A percentile compares a stretch with the other conserved stretches of the same genome.
phyloP scores from a whole-genome alignment of 148 eudicot species.

The Rhododendron mucronatum region DNA sequence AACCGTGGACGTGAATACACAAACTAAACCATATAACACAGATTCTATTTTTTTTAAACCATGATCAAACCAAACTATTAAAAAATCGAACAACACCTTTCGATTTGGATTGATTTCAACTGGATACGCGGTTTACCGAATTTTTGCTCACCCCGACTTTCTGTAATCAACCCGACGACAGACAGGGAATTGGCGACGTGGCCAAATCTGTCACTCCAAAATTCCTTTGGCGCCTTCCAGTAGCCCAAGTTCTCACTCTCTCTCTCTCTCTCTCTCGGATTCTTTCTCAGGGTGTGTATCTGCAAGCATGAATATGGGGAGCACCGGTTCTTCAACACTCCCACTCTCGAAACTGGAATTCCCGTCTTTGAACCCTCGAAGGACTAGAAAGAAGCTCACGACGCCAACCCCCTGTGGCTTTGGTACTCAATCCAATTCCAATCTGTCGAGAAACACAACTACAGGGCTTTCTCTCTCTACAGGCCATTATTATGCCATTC shows the following conservation, averaged over 20 bases:
- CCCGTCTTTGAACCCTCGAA: background rate
- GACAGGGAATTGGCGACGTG: background rate
- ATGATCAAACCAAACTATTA: too few species aligned
- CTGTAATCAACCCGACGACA: too few species aligned
- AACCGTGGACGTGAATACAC: too few species aligned
- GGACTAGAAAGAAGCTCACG: background rate
- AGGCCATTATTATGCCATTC: background rate
- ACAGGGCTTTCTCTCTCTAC: background rate
- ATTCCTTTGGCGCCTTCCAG: background rate
- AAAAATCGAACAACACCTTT: too few species aligned
- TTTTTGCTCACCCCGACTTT: too few species aligned
- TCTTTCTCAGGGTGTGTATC: background rate
- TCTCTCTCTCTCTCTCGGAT: background rate
- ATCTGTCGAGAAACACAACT: background rate
- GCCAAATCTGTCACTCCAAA: constrained; percentile 5
- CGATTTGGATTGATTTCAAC: too few species aligned
- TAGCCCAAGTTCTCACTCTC: background rate
- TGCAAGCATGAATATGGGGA: constrained; percentile 10
- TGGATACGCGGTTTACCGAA: too few species aligned
- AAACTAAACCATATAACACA: too few species aligned
- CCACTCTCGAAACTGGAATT: constrained; percentile 2
- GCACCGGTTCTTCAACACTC: constrained; percentile 1
- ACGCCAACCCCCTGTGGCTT: background rate
- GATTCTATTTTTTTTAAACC: too few species aligned
- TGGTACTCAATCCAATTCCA: background rate